Evolutionary conservation across 495 filamentous ascomycete species (phyloP), one percentile per base, ranked within the genome.

Genomic region (Rhizodiscina lignyota): DNA sequence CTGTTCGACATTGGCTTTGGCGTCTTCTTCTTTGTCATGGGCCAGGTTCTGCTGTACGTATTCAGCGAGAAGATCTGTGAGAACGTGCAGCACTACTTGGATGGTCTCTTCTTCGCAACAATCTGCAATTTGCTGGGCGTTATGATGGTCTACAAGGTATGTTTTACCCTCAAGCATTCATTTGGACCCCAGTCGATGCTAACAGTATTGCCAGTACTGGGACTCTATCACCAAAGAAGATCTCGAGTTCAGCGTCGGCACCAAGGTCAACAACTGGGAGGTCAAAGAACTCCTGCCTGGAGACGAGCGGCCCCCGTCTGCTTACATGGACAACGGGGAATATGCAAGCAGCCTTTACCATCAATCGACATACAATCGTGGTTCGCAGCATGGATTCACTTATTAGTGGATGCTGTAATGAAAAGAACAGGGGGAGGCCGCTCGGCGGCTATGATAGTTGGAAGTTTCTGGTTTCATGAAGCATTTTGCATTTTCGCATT

Each of bases 121-220:
- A 77, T 86, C 43, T 87, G 82, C 61, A 96, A 99, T 51, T 60
- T 99, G 21, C 65, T 96, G 6, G 87, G 76, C 2, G 87, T 96
- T 34, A 99, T 99, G 89, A 99, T 99, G 89, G 77, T 96, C 8
- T 99, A 99, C 68, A 99, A 99, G 77, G 83, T 84, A 64, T 36
- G 63, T 53, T 24, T 27, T 30, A 32, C n/a, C n/a, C n/a, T n/a
- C n/a, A n/a, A n/a, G n/a, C n/a, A 35, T 36, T 13, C 15, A 29
- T 21, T 22, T 41, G 22, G 21, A 32, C 18, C 16, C 23, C n/a
- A 5, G 24, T 13, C 13, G 13, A 27, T 8, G 24, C 24, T 27
- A 13, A 27, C 16, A 22, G 37, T 37, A 23, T 37, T 16, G 39
- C 35, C 46, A 87, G 84, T 96, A 91, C 65, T 99, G 89, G 89